These are phyloP conservation scores for Exophiala lecanii-corni DNA, from an alignment of 2,329 filamentous ascomycete genomes.

Conservation along the genomic window DNA sequence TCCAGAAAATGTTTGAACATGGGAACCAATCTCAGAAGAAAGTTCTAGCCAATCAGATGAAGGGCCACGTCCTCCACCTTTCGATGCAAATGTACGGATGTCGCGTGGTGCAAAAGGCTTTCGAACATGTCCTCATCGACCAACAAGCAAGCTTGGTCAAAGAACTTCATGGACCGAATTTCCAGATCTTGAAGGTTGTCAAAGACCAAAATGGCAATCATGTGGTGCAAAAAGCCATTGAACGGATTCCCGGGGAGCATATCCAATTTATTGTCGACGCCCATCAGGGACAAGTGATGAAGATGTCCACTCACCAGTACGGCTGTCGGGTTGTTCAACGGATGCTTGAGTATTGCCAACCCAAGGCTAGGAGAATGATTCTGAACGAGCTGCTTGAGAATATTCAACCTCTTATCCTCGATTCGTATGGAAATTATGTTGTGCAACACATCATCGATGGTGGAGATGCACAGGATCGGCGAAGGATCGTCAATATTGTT, in stretches of 20 bases:
- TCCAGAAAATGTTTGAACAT: slow-evolving; percentile 96
- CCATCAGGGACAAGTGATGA: slow-evolving; percentile 69
- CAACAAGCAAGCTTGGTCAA: slow-evolving; percentile 80
- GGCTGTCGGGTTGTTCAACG: slow-evolving; percentile 92
- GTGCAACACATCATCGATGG: slow-evolving; percentile 84
- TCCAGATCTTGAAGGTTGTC: slow-evolving; percentile 70
- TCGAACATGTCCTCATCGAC: slow-evolving; percentile 86
- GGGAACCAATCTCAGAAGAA: slow-evolving; percentile 92
- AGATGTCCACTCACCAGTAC: slow-evolving; percentile 73
- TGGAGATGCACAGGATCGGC: slow-evolving; percentile 67
- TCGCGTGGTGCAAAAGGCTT: slow-evolving; percentile 90
- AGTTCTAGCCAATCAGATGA: slow-evolving; percentile 79
- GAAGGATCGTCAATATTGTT: slow-evolving; percentile 68
- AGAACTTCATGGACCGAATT: slow-evolving; percentile 81
- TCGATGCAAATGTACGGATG: slow-evolving; percentile 91
- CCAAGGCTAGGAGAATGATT: slow-evolving; percentile 65
- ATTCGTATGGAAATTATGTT: slow-evolving; percentile 95
- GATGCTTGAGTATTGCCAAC: slow-evolving; percentile 76
- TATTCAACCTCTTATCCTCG: slow-evolving; percentile 67
- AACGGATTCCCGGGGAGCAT: slow-evolving; percentile 69
- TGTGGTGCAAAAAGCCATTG: slow-evolving; percentile 90
- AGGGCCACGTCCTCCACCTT: slow-evolving; percentile 71
- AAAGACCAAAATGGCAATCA: slow-evolving; percentile 92
- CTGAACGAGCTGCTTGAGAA: slow-evolving; percentile 73
- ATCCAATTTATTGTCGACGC: slow-evolving; percentile 81